Percentiles rank a stretch among this genome's conserved stretches.
These are phyloP conservation scores for Mycena chlorophos DNA, from an alignment of 768 basidiomycete genomes.

Conservation along the genomic window DNA sequence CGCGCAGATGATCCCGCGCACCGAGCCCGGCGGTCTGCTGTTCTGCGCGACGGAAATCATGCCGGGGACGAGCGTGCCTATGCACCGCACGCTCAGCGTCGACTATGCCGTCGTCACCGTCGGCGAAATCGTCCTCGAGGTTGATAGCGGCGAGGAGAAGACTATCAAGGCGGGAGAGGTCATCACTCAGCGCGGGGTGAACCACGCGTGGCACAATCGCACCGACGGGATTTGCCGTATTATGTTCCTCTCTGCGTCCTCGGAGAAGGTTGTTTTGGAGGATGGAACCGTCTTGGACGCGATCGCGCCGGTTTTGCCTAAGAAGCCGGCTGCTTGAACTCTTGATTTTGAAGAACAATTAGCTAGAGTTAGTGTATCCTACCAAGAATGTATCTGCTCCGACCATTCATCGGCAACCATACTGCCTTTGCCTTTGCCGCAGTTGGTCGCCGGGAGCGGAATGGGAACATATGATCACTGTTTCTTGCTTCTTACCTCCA, in stretches of 20 bases:
- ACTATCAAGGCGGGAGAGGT: conserved; percentile 13
- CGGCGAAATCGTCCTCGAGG: conserved; percentile 6
- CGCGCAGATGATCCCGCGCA: background rate
- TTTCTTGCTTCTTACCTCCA: background rate
- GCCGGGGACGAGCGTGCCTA: background rate
- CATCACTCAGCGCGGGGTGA: conserved; percentile 14
- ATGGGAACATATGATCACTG: background rate
- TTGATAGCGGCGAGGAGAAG: conserved; percentile 14
- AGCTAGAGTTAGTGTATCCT: too few species aligned
- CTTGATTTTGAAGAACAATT: too few species aligned
- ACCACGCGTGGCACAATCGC: conserved; percentile 14
- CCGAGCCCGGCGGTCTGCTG: background rate
- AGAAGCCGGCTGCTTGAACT: too few species aligned
- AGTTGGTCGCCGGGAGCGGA: too few species aligned
- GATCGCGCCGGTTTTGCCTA: conserved; percentile 9
- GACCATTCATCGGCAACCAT: too few species aligned
- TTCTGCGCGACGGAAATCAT: background rate
- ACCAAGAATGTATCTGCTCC: too few species aligned
- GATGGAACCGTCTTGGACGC: conserved; percentile 11
- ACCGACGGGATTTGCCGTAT: conserved; percentile 13
- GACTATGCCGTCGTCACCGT: conserved; percentile 2
- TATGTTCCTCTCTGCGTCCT: conserved; percentile 6
- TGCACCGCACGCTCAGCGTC: conserved; percentile 1
- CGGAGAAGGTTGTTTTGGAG: conserved; percentile 15
- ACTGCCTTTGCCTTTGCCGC: too few species aligned